A percentile compares a stretch with the other conserved stretches of the same genome.
Conservation (phyloP, 2,329 filamentous ascomycete species). For the Byssochlamys sp. region DNA sequence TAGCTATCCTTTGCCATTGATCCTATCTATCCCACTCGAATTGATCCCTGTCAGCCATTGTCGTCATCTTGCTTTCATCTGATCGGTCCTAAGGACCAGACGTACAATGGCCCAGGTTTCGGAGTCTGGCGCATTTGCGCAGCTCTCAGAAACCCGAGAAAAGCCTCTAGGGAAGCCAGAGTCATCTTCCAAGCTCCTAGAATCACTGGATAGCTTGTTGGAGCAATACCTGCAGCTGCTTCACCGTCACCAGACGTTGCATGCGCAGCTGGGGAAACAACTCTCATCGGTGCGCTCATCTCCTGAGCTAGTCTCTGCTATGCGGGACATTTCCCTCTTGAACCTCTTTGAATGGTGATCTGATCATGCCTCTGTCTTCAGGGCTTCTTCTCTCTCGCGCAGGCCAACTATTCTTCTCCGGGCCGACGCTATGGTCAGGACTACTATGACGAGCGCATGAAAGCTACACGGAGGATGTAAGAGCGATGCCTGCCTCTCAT, state of each 20-base stretch:
- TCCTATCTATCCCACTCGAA: background rate
- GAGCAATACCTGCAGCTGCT: slow-evolving; percentile 36
- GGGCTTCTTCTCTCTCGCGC: slow-evolving; percentile 40
- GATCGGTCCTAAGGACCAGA: background rate
- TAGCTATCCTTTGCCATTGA: background rate
- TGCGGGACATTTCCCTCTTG: background rate
- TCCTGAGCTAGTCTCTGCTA: background rate
- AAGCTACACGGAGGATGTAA: slow-evolving; percentile 35
- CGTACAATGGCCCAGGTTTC: slow-evolving; percentile 22
- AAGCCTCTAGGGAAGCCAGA: slow-evolving; percentile 10
- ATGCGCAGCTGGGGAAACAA: slow-evolving; percentile 25
- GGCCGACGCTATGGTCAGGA: slow-evolving; percentile 39
- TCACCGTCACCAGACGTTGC: slow-evolving; percentile 34
- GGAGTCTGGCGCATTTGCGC: slow-evolving; percentile 22
- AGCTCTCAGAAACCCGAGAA: slow-evolving; percentile 18
- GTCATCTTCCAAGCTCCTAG: slow-evolving; percentile 17
- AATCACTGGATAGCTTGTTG: slow-evolving; percentile 31
- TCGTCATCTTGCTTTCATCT: background rate
- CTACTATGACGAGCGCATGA: slow-evolving; percentile 44
- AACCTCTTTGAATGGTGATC: background rate
- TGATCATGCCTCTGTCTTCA: slow-evolving; percentile 11
- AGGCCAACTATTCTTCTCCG: slow-evolving; percentile 39
- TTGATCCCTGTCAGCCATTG: background rate
- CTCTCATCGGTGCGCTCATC: slow-evolving; percentile 29
- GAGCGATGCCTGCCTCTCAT: background rate